Conservation (phyloP, 495 filamentous ascomycete species). For the Penicillium steckii region DNA sequence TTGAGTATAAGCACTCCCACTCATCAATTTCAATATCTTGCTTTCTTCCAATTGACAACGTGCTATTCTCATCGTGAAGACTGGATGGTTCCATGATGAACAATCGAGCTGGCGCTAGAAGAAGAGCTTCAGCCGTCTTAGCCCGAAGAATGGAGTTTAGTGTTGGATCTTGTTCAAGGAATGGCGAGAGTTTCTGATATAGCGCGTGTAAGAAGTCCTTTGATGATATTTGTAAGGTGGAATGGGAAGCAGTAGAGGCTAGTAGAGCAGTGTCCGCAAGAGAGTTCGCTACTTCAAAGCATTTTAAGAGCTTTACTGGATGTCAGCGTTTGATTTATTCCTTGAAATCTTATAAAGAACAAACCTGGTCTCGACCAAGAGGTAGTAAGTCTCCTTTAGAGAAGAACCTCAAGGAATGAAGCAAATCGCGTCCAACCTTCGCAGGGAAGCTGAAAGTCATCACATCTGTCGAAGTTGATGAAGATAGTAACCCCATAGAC, state of each 20-base stretch:
- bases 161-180: conserved; percentile 27
- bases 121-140: conserved; percentile 31
- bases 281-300: conserved; percentile 36
- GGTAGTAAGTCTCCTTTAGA: conserved; percentile 29
- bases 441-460: conserved; percentile 71
- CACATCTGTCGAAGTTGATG: conserved; percentile 50
- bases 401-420: conserved; percentile 39
- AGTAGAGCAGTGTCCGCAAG: conserved; percentile 33
- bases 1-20: background rate
- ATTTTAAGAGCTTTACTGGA: conserved; percentile 27
- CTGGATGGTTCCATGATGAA: conserved; percentile 3
- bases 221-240: conserved; percentile 21
- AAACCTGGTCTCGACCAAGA: conserved; percentile 33
- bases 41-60: background rate
- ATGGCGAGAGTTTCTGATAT: conserved; percentile 31
- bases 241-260: background rate
- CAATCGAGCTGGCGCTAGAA: conserved; percentile 25
- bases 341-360: background rate
- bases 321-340: background rate
- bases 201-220: conserved; percentile 32
- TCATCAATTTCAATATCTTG: background rate
- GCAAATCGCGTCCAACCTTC: conserved; percentile 65
- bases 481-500: conserved; percentile 51
- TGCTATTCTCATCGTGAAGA: too few species aligned
- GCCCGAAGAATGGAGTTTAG: conserved; percentile 28